Evolutionary conservation across 768 basidiomycete species (phyloP), one percentile per base, ranked within the genome.

Genomic region (Termitomyces sp.): DNA sequence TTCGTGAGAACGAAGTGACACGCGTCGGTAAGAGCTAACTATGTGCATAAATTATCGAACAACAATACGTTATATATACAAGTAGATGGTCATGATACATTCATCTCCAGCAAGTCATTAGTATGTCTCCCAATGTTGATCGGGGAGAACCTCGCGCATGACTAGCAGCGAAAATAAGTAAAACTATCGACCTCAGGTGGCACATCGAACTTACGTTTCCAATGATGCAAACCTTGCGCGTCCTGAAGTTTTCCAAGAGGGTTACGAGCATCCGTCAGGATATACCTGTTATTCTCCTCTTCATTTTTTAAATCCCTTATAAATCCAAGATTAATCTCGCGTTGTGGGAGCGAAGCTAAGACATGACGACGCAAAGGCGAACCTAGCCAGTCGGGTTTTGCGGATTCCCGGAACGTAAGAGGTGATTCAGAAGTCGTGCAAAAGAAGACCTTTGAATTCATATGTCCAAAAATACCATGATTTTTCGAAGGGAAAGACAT

Each of bases 91-190:
- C 19, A 21, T 21, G 14, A n/a, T 33, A 38, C 47, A 52, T 61
- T 42, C 30, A 15, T 33, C 6, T 7, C 17, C 21, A 3, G 12
- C n/a, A 26, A 40, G 33, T 56, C 12, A n/a, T 49, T 72, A 93
- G 68, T 85, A 92, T 6, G 85, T 87, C 70, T 90, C 87, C 91
- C 91, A 93, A 60, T 87, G 75, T 12, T 80, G 62, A 57, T 87
- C 81, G 0, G 86, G 82, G 60, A 94, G 64, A n/a, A 90, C 80
- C 33, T 84, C 71, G 55, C 89, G 81, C 91, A 95, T 94, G 35
- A 91, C 87, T 88, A 56, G 44, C 38, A 40, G 35, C 11, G 31
- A 15, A 48, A 40, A 49, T 58, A 58, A 59, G 56, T 50, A 21
- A 61, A 14, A 44, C 3, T 17, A 28, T 15, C n/a, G 10, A 38